A percentile compares a stretch with the other conserved stretches of the same genome.
phyloP scores from a whole-genome alignment of 257 asterid genomes.

The Penstemon barbatus region DNA sequence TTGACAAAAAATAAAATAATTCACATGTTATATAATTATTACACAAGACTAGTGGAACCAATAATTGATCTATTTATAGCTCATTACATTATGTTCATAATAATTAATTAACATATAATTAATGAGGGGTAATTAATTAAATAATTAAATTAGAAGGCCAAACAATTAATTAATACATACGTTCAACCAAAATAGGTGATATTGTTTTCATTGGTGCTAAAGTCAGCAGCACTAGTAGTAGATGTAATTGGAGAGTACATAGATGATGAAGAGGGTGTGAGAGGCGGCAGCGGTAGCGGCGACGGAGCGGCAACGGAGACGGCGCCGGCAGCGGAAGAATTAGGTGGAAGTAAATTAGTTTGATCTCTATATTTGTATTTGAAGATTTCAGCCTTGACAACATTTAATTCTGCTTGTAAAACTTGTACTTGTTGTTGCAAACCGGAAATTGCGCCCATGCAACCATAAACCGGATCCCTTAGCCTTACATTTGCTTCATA shows the following conservation, averaged over 20 bases:
- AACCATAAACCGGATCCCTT: slow-evolving; percentile 83
- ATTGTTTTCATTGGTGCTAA: slow-evolving; percentile 49
- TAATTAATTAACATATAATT: background rate
- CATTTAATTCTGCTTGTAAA: slow-evolving; percentile 56
- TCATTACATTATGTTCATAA: slow-evolving; percentile 14
- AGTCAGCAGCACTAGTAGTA: slow-evolving; percentile 40
- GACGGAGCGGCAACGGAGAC: slow-evolving; percentile 46
- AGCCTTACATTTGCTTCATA: slow-evolving; percentile 82
- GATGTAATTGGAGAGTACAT: slow-evolving; percentile 48
- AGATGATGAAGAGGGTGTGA: slow-evolving; percentile 35
- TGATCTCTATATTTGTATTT: slow-evolving; percentile 51
- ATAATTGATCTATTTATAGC: slow-evolving; percentile 26
- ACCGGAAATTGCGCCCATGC: slow-evolving; percentile 82
- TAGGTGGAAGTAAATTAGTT: slow-evolving; percentile 33
- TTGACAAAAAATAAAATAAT: background rate
- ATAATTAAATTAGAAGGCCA: slow-evolving; percentile 21
- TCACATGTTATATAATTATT: slow-evolving; percentile 2
- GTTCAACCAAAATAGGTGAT: slow-evolving; percentile 60
- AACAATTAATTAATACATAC: background rate
- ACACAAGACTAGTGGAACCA: slow-evolving; percentile 21
- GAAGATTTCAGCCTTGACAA: slow-evolving; percentile 57
- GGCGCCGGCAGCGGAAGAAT: slow-evolving; percentile 38
- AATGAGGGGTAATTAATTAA: background rate
- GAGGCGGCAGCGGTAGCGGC: slow-evolving; percentile 31
- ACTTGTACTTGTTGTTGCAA: slow-evolving; percentile 68